Percentiles rank a stretch among this genome's conserved stretches.
Evolutionary conservation across 2,329 filamentous ascomycete genomes (phyloP).

Genomic region (Helicocarpus griseus): DNA sequence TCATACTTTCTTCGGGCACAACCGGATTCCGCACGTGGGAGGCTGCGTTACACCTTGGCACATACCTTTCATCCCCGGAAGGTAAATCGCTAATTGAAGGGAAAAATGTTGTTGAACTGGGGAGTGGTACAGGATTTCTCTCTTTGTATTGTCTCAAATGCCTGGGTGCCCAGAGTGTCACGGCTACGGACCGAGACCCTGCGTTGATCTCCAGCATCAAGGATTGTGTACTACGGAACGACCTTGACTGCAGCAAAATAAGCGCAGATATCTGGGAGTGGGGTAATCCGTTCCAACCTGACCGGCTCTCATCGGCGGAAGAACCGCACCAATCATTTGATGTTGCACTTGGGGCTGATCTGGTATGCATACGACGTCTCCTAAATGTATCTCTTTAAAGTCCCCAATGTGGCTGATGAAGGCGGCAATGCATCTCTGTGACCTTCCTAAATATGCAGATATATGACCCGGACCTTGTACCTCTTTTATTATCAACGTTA

Average conservation of each 20-base stretch:
- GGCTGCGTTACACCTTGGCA: conserved; percentile 54
- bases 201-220: conserved; percentile 31
- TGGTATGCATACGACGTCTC: conserved; percentile 21
- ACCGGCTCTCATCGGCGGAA: neutral
- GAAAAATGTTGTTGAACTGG: conserved; percentile 54
- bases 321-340: conserved; percentile 20
- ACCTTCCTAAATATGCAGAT: conserved; percentile 34
- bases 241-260: conserved; percentile 16
- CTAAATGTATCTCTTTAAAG: conserved; percentile 1
- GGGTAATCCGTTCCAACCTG: conserved; percentile 23
- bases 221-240: conserved; percentile 28
- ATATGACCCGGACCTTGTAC: conserved; percentile 50
- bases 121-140: conserved; percentile 57
- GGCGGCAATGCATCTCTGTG: conserved; percentile 4
- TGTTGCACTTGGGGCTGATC: conserved; percentile 32
- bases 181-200: conserved; percentile 53
- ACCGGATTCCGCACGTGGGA: conserved; percentile 64
- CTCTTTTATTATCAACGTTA: conserved; percentile 48
- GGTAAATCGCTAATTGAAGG: conserved; percentile 40
- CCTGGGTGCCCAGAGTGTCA: conserved; percentile 44
- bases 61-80: conserved; percentile 42
- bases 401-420: conserved; percentile 1
- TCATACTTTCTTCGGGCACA: conserved; percentile 48
- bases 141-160: conserved; percentile 54
- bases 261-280: conserved; percentile 33